phyloP scores from a whole-genome alignment of 2,329 filamentous ascomycete species.

The Colletotrichum orbiculare region DNA sequence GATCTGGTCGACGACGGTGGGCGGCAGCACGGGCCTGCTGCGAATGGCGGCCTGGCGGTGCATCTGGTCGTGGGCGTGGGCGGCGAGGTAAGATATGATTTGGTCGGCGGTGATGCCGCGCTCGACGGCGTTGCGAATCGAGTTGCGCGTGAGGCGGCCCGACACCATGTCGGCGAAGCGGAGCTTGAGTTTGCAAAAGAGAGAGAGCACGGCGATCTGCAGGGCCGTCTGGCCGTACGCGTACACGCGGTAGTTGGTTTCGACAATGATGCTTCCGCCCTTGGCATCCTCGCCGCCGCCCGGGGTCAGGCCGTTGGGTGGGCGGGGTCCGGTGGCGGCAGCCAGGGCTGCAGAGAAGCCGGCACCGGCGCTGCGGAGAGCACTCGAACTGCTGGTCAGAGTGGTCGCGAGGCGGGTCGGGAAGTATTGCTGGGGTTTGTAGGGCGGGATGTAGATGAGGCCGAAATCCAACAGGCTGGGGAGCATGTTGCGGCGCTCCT shows the following conservation, averaged over 20 bases:
- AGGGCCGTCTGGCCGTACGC: slow-evolving; percentile 95
- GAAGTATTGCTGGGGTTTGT: slow-evolving; percentile 75
- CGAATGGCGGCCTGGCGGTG: slow-evolving; percentile 70
- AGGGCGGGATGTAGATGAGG: slow-evolving; percentile 79
- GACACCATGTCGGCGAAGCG: slow-evolving; percentile 96
- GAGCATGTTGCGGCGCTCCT: slow-evolving; percentile 88
- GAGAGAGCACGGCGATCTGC: slow-evolving; percentile 91
- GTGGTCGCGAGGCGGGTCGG: slow-evolving; percentile 95
- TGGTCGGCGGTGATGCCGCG: slow-evolving; percentile 95
- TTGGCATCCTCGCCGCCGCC: slow-evolving; percentile 59
- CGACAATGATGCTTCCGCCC: slow-evolving; percentile 87
- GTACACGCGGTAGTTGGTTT: slow-evolving; percentile 98
- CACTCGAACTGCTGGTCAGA: slow-evolving; percentile 78
- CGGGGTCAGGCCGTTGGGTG: slow-evolving; percentile 47
- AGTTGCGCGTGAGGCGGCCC: slow-evolving; percentile 88
- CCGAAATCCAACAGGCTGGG: slow-evolving; percentile 91
- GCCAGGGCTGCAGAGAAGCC: slow-evolving; percentile 75
- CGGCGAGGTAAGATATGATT: slow-evolving; percentile 91
- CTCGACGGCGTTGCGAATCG: slow-evolving; percentile 86
- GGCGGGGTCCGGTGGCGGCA: slow-evolving; percentile 49
- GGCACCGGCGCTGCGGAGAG: slow-evolving; percentile 76
- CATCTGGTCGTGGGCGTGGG: slow-evolving; percentile 96
- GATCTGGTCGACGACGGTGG: slow-evolving; percentile 97
- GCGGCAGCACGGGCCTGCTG: slow-evolving; percentile 81
- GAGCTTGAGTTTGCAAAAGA: slow-evolving; percentile 89